Conservation (phyloP, 371 early-diverging fungal species). For the Mortierella sp. region DNA sequence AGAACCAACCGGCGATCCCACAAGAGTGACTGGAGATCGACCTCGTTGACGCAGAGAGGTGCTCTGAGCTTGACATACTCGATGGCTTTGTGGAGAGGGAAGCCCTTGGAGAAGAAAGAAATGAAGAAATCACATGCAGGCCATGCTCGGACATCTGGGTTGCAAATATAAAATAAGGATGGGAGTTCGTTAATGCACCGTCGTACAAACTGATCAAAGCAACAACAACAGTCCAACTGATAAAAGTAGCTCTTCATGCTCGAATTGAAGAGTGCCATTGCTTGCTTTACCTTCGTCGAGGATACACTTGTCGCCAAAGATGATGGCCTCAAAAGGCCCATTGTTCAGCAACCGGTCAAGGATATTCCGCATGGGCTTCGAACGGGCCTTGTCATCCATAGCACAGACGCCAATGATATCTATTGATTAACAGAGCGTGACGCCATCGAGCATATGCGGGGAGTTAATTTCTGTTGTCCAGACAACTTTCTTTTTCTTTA, state of each 20-base stretch:
- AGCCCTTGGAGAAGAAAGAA: conserved; percentile 96
- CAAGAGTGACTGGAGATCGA: conserved; percentile 91
- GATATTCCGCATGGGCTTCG: conserved; percentile 97
- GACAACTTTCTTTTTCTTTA: not conserved
- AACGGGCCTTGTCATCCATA: conserved; percentile 92
- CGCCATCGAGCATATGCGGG: not conserved
- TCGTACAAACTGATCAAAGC: not conserved
- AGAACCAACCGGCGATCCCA: conserved; percentile 95
- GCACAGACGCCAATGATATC: conserved; percentile 92
- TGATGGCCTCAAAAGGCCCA: conserved; percentile 88
- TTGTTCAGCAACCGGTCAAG: conserved; percentile 82
- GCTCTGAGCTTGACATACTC: conserved; percentile 86
- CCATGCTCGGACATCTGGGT: conserved; percentile 88
- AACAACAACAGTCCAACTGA: not conserved
- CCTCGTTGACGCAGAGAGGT: conserved; percentile 94
- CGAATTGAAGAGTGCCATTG: not conserved
- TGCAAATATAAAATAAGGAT: not conserved
- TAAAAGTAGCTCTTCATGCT: too few relatives aligned
- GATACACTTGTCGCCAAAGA: conserved; percentile 97
- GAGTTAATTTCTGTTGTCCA: not conserved
- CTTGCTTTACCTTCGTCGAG: conserved; percentile 86
- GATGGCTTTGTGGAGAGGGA: conserved; percentile 96
- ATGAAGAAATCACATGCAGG: conserved; percentile 97
- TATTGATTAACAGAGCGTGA: conserved; percentile 31
- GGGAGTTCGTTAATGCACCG: not conserved